Conservation (phyloP, 106 monocot genomes). For the Phalaenopsis aphrodite region DNA sequence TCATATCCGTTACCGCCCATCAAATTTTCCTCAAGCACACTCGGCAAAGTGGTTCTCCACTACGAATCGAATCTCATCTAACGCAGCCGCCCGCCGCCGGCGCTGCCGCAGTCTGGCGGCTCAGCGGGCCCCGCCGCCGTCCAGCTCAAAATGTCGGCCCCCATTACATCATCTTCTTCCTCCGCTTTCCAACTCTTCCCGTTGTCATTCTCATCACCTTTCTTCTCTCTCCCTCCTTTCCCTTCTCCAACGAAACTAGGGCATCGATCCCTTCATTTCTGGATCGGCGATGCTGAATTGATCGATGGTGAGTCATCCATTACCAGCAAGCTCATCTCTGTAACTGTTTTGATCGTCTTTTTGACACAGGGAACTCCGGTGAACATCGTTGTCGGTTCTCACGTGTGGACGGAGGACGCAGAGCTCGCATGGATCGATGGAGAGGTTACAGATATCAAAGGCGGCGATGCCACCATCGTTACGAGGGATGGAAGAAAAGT, state of each 20-base stretch:
- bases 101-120: neutral
- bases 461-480: conserved; percentile 56
- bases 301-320: conserved; percentile 20
- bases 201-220: neutral
- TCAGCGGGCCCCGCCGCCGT: neutral
- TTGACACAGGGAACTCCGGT: conserved; percentile 79
- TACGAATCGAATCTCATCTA: neutral
- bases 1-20: too few relatives aligned
- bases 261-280: neutral
- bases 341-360: conserved; percentile 1
- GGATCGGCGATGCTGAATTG: neutral
- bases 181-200: neutral
- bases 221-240: neutral
- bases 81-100: neutral
- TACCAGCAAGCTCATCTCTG: neutral
- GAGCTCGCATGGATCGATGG: conserved; percentile 91
- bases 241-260: neutral
- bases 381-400: conserved; percentile 94
- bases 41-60: neutral
- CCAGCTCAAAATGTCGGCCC: neutral
- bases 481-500: conserved; percentile 56
- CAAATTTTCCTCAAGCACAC: neutral
- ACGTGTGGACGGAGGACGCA: conserved; percentile 83
- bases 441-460: conserved; percentile 65
- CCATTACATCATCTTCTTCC: conserved; percentile 6